phyloP scores from a whole-genome alignment of 352 stramenopile genomes.

The Globisporangium alternatum region DNA sequence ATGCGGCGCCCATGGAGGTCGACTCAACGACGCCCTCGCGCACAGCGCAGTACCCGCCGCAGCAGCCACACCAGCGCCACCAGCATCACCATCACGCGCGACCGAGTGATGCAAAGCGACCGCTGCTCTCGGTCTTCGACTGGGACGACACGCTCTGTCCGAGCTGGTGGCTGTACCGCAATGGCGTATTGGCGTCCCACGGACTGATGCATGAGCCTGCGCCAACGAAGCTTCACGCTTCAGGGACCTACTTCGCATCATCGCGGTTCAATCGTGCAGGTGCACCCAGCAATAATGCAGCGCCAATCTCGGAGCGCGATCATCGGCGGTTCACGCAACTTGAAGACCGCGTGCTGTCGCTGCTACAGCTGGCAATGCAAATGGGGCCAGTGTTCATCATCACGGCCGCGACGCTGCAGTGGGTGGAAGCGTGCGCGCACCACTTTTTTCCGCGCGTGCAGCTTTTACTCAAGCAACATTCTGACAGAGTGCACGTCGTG shows the following conservation, averaged over 20 bases:
- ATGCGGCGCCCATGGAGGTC: constrained; percentile 12
- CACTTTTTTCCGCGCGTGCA: constrained; percentile 47
- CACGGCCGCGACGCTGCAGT: constrained; percentile 51
- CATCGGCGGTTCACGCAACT: constrained; percentile 27
- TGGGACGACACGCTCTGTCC: constrained; percentile 71
- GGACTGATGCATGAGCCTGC: constrained; percentile 33
- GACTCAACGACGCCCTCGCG: constrained; percentile 15
- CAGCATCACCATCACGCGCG: constrained; percentile 2
- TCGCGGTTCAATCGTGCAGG: background rate
- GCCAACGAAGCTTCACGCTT: background rate
- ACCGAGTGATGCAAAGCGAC: constrained; percentile 18
- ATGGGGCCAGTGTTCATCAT: constrained; percentile 62
- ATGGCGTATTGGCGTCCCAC: constrained; percentile 39
- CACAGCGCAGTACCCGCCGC: background rate
- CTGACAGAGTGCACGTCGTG: constrained; percentile 41
- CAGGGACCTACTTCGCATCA: background rate
- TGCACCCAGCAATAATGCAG: background rate
- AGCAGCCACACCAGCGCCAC: background rate
- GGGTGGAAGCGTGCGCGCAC: constrained; percentile 41
- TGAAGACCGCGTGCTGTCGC: constrained; percentile 35
- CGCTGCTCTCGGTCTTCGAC: constrained; percentile 48
- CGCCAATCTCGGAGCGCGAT: constrained; percentile 18
- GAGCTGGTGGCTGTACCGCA: constrained; percentile 48
- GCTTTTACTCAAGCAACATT: constrained; percentile 33
- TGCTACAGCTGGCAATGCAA: constrained; percentile 37